Evolutionary conservation across 192 early-diverging fungal species (phyloP).

Genomic region (Cetraspora pellucida): DNA sequence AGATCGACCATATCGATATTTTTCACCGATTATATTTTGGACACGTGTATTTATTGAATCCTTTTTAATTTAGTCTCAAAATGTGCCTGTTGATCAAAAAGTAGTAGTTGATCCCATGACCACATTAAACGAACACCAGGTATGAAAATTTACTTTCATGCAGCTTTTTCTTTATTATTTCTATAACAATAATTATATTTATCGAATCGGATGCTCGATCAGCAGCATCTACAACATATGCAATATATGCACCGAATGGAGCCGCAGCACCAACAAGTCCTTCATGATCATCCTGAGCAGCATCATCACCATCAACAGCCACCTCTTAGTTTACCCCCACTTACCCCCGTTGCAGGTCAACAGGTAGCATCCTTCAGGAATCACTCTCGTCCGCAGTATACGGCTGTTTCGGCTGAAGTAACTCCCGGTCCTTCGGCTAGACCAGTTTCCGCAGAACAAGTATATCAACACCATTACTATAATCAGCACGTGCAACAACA

Average conservation of each 20-base stretch:
- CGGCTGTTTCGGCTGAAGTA: not conserved
- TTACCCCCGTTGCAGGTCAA: constrained; percentile 17
- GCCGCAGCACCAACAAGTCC: not conserved
- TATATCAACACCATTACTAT: constrained; percentile 1
- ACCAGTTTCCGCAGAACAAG: not conserved
- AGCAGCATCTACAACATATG: not conserved
- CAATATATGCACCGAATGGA: constrained; percentile 21
- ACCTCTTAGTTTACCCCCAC: not conserved
- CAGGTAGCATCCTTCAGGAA: not conserved
- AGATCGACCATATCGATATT: not conserved
- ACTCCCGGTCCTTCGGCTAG: not conserved
- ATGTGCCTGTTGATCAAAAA: constrained; percentile 15
- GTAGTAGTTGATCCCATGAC: constrained; percentile 8
- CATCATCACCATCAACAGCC: constrained; percentile 17
- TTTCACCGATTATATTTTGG: not conserved
- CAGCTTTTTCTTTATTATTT: not conserved
- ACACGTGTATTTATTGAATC: not conserved
- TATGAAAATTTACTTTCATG: not conserved
- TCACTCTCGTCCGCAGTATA: not conserved
- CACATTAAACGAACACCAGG: constrained; percentile 15
- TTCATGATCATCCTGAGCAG: constrained; percentile 8
- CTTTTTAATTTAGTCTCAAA: constrained; percentile 13
- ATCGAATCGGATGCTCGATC: not conserved
- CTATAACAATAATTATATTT: not conserved
- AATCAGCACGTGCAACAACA: not conserved